These are phyloP conservation scores for Penicillium dipodomyicola DNA, from an alignment of 495 filamentous ascomycete genomes.

Conservation along the genomic window DNA sequence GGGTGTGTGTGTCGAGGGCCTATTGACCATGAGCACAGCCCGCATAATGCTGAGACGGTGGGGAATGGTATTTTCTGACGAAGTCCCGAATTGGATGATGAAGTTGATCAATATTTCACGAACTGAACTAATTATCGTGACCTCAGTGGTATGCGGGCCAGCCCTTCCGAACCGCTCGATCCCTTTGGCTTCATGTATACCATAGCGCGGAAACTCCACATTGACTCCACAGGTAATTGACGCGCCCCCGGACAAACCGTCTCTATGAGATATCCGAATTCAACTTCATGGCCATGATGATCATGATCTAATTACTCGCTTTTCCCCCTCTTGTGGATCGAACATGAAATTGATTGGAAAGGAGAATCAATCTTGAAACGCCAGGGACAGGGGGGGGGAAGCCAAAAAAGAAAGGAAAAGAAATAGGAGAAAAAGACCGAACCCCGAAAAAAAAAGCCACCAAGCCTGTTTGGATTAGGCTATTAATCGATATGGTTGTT, in stretches of 20 bases:
- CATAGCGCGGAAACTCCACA: constrained; percentile 16
- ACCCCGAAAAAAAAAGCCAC: constrained; percentile 8
- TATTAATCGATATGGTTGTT: constrained; percentile 11
- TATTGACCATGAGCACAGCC: constrained; percentile 24
- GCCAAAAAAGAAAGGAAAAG: background rate
- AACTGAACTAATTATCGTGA: constrained; percentile 14
- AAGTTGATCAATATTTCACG: constrained; percentile 12
- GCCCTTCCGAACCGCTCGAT: constrained; percentile 22
- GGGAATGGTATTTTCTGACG: background rate
- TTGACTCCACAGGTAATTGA: constrained; percentile 5
- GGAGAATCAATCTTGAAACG: constrained; percentile 1
- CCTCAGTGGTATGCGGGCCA: constrained; percentile 15
- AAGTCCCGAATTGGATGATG: constrained; percentile 7
- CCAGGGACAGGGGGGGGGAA: background rate
- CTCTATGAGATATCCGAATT: constrained; percentile 1
- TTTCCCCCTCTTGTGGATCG: background rate
- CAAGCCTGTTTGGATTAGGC: constrained; percentile 3
- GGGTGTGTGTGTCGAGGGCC: constrained; percentile 6
- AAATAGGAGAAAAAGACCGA: constrained; percentile 4
- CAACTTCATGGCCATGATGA: background rate
- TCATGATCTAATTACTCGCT: background rate
- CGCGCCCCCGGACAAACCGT: background rate
- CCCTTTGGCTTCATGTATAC: constrained; percentile 22
- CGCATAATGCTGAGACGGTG: background rate
- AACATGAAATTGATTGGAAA: background rate